Percentiles rank a stretch among this genome's conserved stretches.
Evolutionary conservation across 805 yeast species (phyloP).

Genomic region (Candida railenensis): DNA sequence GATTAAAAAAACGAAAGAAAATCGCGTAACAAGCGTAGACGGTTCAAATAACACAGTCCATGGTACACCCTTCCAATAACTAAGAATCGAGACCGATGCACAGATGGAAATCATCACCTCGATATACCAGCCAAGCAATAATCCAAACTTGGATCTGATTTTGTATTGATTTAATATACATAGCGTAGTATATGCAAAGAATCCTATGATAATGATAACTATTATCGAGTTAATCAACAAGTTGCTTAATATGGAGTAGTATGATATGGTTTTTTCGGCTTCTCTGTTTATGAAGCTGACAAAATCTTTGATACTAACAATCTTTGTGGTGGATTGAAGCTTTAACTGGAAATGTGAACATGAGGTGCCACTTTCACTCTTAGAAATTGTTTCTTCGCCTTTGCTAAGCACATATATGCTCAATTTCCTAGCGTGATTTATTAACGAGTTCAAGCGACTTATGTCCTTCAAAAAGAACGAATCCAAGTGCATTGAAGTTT

Average conservation of each 20-base stretch:
- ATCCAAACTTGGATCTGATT: constrained; percentile 33
- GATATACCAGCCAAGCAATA: constrained; percentile 35
- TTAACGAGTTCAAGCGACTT: constrained; percentile 24
- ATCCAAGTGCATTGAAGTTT: constrained; percentile 12
- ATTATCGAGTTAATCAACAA: neutral
- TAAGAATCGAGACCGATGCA: constrained; percentile 27
- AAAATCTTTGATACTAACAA: constrained; percentile 16
- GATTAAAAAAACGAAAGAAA: constrained; percentile 17
- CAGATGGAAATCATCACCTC: constrained; percentile 22
- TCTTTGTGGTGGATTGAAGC: constrained; percentile 7
- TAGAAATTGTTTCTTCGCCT: neutral
- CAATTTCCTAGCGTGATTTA: constrained; percentile 22
- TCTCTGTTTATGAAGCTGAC: constrained; percentile 4
- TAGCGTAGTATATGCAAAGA: neutral
- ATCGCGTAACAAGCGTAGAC: constrained; percentile 19
- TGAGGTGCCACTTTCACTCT: constrained; percentile 2
- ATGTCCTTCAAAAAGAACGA: constrained; percentile 26
- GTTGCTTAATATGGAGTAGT: neutral
- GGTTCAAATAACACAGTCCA: constrained; percentile 32
- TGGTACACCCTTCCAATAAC: constrained; percentile 13
- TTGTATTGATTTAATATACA: constrained; percentile 25
- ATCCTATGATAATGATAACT: neutral
- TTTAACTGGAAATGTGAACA: constrained; percentile 8
- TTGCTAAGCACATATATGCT: constrained; percentile 16
- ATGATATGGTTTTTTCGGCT: neutral